These are phyloP conservation scores for Penicillium sp. DNA, from an alignment of 2,329 filamentous ascomycete genomes.

Conservation along the genomic window DNA sequence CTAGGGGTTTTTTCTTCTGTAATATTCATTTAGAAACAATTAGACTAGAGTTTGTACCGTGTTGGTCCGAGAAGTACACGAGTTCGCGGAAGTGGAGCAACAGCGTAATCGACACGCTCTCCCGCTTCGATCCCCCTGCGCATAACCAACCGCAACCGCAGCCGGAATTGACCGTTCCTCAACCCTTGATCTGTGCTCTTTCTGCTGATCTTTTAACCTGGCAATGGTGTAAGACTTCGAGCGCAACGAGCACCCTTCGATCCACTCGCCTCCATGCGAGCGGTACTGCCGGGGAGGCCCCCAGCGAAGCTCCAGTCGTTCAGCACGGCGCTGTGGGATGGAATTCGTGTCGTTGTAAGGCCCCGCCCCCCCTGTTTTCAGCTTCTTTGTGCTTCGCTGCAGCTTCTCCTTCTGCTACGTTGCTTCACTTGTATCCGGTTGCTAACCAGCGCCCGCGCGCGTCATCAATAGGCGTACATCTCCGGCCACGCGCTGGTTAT, in stretches of 20 bases:
- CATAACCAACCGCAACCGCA: conserved; percentile 4
- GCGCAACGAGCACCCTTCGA: conserved; percentile 28
- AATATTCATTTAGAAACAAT: not conserved
- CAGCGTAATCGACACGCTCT: conserved; percentile 15
- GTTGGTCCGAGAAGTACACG: not conserved
- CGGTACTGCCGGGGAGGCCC: conserved; percentile 76
- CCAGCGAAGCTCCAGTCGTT: conserved; percentile 75
- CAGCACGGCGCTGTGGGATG: conserved; percentile 70
- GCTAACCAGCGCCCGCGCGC: conserved; percentile 14
- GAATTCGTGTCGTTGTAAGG: conserved; percentile 68
- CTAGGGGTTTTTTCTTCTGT: not conserved
- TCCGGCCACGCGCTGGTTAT: conserved; percentile 85
- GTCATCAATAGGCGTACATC: conserved; percentile 68
- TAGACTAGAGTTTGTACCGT: not conserved
- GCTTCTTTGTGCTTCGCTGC: not conserved
- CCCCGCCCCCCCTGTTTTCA: not conserved
- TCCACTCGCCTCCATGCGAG: conserved; percentile 63
- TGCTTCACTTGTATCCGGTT: not conserved
- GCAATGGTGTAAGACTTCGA: conserved; percentile 36
- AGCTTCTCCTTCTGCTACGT: not conserved
- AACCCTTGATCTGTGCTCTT: not conserved
- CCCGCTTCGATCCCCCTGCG: conserved; percentile 16
- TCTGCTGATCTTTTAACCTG: conserved; percentile 3
- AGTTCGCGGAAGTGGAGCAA: conserved; percentile 11
- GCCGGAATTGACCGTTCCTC: conserved; percentile 3